Base-by-base conservation (phyloP, 2,329 filamentous ascomycete genomes). In the Penicillium fuscoglaucum region DNA sequence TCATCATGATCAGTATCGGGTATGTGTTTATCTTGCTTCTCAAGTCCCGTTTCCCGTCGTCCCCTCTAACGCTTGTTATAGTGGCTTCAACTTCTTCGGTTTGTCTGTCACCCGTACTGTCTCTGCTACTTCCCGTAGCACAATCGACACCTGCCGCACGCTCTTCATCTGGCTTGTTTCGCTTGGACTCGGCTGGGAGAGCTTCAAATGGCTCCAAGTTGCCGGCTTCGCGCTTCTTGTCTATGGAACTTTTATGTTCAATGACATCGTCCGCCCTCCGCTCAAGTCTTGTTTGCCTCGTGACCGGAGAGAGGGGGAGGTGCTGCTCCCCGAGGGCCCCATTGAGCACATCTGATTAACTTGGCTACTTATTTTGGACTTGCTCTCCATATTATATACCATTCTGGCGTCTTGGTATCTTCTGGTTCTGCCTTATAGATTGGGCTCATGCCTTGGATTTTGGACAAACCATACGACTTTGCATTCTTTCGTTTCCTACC, bases 1-100 rank as follows among this genome's bases (percentile, higher is more conserved):
- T 96, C 58, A 98, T 98, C 73, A 99, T 99, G 95, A 84, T 99
- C 66, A 96, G 91, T 70, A 99, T 99, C 68, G 93, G 93, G 90
- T 96, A 85, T 72, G 86, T 80, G 26, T 51, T 41, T 40, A 24
- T 19, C 10, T 45, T 43, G 15, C n/a, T 52, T 8, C 21, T 35
- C 9, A 48, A 26, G 1, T 26, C 17, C 39, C 6, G 39, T 31
- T 39, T 44, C 55, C 12, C 13, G 64, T 61, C 13, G 37, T 17
- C 40, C 28, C 40, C 48, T 49, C 49, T 51, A 29, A 47, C 37
- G 6, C 19, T 29, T 29, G 19, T 29, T 31, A 58, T 62, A 96
- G 91, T 63, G 93, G 93, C 54, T 99, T 98, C 84, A 99, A 99
- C 79, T 99, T 96, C 81, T 99, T 99, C 76, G 95, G 95, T 8